phyloP scores from a whole-genome alignment of 169 alveolate genomes.

The Amoebophrya sp. region DNA sequence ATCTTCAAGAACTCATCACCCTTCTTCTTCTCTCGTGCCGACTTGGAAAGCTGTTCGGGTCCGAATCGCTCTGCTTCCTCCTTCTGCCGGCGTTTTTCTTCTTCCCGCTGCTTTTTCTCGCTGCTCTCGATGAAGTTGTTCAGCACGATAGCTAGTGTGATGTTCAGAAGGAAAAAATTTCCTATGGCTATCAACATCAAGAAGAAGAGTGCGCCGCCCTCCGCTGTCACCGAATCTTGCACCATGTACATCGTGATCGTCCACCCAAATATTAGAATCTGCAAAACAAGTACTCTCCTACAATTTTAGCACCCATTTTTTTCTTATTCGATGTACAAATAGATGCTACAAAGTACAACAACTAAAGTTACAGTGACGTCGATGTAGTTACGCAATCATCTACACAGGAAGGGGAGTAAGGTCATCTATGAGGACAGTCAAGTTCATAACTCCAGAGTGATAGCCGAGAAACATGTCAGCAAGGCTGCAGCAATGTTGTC shows the following conservation, averaged over 20 bases:
- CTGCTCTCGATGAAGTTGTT: neutral
- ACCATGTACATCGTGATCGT: neutral
- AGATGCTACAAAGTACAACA: too few relatives aligned
- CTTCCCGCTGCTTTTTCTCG: neutral
- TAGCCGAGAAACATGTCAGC: neutral
- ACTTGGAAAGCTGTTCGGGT: too few relatives aligned
- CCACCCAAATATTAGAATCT: too few relatives aligned
- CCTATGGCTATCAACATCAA: neutral
- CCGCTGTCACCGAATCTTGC: neutral
- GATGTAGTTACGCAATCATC: too few relatives aligned
- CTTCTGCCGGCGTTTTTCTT: neutral
- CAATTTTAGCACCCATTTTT: too few relatives aligned
- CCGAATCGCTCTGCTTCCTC: neutral
- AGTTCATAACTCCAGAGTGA: neutral
- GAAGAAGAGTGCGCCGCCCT: neutral
- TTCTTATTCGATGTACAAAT: too few relatives aligned
- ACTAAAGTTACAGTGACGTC: too few relatives aligned
- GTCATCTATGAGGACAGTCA: too few relatives aligned
- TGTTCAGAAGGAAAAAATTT: neutral
- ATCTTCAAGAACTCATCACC: neutral
- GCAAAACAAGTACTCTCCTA: too few relatives aligned
- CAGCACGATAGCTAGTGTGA: neutral
- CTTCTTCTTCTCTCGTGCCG: neutral
- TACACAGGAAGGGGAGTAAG: too few relatives aligned
- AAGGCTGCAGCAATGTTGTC: neutral